Evolutionary conservation across 345 rosid genomes (phyloP).

Genomic region (Salix arbutifolia): DNA sequence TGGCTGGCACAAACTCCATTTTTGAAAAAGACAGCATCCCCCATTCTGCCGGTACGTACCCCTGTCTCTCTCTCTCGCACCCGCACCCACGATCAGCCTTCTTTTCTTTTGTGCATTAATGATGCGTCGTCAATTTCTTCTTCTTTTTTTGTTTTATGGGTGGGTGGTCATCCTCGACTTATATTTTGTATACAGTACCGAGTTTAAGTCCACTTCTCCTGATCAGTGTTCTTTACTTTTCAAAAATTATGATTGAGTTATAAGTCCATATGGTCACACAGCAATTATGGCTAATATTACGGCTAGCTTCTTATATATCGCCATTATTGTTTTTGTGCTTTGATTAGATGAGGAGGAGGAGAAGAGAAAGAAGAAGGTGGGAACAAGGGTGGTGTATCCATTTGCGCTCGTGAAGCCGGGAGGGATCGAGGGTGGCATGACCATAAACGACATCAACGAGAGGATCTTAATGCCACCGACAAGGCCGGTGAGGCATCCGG

Average conservation of each 20-base stretch:
- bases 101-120: neutral
- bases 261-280: neutral
- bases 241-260: neutral
- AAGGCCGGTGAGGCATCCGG: constrained; percentile 86
- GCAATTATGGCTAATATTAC: neutral
- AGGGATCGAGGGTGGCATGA: constrained; percentile 71
- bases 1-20: constrained; percentile 19
- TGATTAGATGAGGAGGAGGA: constrained; percentile 9
- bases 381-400: constrained; percentile 69
- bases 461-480: constrained; percentile 80
- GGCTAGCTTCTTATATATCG: neutral
- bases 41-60: neutral
- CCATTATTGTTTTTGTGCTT: neutral
- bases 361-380: constrained; percentile 39
- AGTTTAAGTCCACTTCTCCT: no score
- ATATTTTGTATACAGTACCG: neutral
- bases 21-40: constrained; percentile 14
- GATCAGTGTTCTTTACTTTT: neutral
- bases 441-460: constrained; percentile 75
- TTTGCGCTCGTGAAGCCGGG: constrained; percentile 97
- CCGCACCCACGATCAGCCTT: neutral
- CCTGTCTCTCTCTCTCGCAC: neutral
- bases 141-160: neutral
- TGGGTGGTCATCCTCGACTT: neutral
- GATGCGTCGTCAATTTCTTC: neutral